A percentile compares a stretch with the other conserved stretches of the same genome.
Evolutionary conservation across 208 protist species (phyloP).

Genomic region (Porcisia hertigi): DNA sequence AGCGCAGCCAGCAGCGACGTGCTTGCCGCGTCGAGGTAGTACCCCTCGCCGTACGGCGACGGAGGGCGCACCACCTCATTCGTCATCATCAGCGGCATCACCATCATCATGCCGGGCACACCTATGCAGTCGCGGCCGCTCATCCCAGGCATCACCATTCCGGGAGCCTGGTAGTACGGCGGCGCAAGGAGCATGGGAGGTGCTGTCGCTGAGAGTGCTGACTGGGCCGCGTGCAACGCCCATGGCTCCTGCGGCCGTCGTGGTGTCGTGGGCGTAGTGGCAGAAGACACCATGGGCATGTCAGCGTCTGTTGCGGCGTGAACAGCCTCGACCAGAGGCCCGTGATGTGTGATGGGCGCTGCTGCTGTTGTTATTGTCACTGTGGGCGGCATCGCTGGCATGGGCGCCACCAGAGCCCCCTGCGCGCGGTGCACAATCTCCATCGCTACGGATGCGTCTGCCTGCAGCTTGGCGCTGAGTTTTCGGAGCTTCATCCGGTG

Average conservation of each 20-base stretch:
- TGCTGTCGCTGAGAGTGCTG: background rate
- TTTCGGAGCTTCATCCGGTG: constrained; percentile 17
- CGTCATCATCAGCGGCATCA: too few species aligned
- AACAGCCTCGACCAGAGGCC: background rate
- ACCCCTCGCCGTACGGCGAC: constrained; percentile 13
- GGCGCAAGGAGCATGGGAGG: background rate
- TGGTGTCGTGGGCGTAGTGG: background rate
- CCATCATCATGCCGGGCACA: too few species aligned
- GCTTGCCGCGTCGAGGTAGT: constrained; percentile 8
- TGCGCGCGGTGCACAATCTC: constrained; percentile 20
- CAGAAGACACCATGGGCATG: background rate
- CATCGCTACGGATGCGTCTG: constrained; percentile 16
- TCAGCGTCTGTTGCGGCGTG: background rate
- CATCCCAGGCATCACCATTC: background rate
- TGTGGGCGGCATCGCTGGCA: background rate
- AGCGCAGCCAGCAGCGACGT: background rate
- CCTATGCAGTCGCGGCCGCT: too few species aligned
- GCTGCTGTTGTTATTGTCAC: background rate
- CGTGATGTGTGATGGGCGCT: background rate
- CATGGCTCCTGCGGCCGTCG: background rate
- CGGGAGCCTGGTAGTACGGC: background rate
- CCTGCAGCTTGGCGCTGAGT: constrained; percentile 13
- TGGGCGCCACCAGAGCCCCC: background rate
- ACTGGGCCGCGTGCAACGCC: background rate
- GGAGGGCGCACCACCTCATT: background rate